Conservation (phyloP, 305 asterid genomes). For the Fraxinus baroniana region DNA sequence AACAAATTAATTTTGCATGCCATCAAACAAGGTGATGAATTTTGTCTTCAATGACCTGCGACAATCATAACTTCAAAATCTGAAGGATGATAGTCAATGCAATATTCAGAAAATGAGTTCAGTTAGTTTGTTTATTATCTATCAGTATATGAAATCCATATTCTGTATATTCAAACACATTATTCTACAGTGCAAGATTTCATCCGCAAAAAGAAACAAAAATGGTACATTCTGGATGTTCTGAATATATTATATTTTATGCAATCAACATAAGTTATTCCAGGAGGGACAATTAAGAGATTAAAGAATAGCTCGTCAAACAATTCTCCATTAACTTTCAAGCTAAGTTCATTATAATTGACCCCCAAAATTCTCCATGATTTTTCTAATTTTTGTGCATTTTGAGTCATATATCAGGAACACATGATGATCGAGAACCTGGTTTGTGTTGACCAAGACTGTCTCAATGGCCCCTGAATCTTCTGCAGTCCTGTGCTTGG, state of each 20-base stretch:
- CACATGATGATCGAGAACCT: slow-evolving; percentile 42
- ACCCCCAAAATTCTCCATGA: background rate
- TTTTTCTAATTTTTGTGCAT: background rate
- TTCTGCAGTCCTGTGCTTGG: slow-evolving; percentile 55
- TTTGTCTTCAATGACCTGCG: background rate
- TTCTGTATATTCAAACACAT: background rate
- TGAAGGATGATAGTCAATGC: background rate
- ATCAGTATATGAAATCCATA: background rate
- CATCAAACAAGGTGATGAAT: background rate
- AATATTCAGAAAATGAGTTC: background rate
- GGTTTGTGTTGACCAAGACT: slow-evolving; percentile 79
- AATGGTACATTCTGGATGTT: background rate
- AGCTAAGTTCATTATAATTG: background rate
- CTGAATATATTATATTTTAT: background rate
- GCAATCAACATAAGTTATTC: background rate
- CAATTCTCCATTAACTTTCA: background rate
- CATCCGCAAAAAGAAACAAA: background rate
- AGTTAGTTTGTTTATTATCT: background rate
- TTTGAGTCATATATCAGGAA: slow-evolving; percentile 3
- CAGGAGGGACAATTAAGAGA: background rate
- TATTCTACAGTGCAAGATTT: background rate
- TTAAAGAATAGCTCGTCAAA: background rate
- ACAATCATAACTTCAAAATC: background rate
- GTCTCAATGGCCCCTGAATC: slow-evolving; percentile 70
- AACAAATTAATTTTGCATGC: background rate